A percentile compares a stretch with the other conserved stretches of the same genome.
Evolutionary conservation across 73 alveolate genomes (phyloP).

Genomic region (Loxodes magnus): DNA sequence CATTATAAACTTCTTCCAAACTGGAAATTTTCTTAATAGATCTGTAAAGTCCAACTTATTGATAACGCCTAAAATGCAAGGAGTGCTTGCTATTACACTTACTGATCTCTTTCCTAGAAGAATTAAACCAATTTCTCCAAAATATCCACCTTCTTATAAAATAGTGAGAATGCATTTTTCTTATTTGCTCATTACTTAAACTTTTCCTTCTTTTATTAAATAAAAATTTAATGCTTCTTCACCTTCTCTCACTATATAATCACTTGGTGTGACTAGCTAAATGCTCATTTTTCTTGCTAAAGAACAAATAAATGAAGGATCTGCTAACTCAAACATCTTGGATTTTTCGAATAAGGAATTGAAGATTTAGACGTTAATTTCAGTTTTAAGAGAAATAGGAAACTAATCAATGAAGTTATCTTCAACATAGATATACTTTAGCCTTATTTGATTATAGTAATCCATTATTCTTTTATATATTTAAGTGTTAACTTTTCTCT

Average conservation of each 20-base stretch:
- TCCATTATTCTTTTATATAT: not conserved
- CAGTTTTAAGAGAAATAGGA: constrained; percentile 34
- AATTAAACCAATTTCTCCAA: constrained; percentile 58
- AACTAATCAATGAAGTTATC: constrained; percentile 21
- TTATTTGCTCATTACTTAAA: constrained; percentile 31
- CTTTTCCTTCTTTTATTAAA: constrained; percentile 39
- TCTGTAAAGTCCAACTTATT: constrained; percentile 8
- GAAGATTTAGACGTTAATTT: constrained; percentile 27
- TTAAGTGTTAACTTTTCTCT: not conserved
- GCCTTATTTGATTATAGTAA: not conserved
- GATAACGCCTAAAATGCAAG: constrained; percentile 24
- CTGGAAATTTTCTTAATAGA: constrained; percentile 24
- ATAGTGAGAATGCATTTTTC: constrained; percentile 21
- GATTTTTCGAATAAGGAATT: constrained; percentile 30
- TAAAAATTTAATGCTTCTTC: constrained; percentile 43
- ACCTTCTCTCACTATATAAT: constrained; percentile 18
- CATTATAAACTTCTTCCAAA: constrained; percentile 21
- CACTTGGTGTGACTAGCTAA: constrained; percentile 18
- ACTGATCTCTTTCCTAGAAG: constrained; percentile 26
- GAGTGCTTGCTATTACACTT: constrained; percentile 26
- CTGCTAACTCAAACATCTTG: constrained; percentile 40
- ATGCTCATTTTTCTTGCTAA: constrained; percentile 30
- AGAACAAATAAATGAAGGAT: constrained; percentile 31
- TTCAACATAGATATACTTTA: not conserved
- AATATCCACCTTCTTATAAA: constrained; percentile 42